Conservation (phyloP, 805 yeast genomes). For the Yamadazyma takamatsuzukensis region DNA sequence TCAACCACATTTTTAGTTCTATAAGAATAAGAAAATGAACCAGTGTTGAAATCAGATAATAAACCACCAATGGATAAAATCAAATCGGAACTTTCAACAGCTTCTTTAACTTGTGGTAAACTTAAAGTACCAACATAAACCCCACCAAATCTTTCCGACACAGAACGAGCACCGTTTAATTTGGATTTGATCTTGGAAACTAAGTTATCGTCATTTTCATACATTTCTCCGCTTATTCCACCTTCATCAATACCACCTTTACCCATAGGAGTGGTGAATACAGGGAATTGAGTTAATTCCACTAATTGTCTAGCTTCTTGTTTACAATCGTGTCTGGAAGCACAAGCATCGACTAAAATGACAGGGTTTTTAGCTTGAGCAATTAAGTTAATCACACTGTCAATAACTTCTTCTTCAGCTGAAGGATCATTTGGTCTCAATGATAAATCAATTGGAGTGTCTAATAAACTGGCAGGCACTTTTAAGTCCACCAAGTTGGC, state of each 20-base stretch:
- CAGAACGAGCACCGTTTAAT: constrained; percentile 16
- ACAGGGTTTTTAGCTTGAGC: constrained; percentile 28
- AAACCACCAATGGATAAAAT: constrained; percentile 36
- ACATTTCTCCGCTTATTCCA: constrained; percentile 26
- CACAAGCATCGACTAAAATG: constrained; percentile 39
- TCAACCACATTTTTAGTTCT: constrained; percentile 37
- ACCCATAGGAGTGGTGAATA: constrained; percentile 40
- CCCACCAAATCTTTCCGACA: constrained; percentile 33
- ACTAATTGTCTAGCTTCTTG: constrained; percentile 30
- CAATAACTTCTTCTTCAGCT: constrained; percentile 35
- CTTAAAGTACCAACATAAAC: constrained; percentile 38
- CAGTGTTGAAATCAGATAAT: constrained; percentile 40
- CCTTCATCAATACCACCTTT: constrained; percentile 36
- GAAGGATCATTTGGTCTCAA: constrained; percentile 31
- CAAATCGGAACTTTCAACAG: constrained; percentile 35
- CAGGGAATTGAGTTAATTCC: constrained; percentile 38
- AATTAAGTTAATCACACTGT: constrained; percentile 23
- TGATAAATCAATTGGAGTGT: constrained; percentile 33
- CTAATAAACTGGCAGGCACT: constrained; percentile 33
- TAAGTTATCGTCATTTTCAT: constrained; percentile 22
- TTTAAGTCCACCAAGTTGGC: constrained; percentile 36
- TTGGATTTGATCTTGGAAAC: constrained; percentile 19
- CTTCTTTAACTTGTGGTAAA: constrained; percentile 32
- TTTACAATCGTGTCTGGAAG: constrained; percentile 35
- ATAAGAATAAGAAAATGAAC: constrained; percentile 37